A percentile compares a stretch with the other conserved stretches of the same genome.
These are phyloP conservation scores for Silybum marianum DNA, from an alignment of 129 eudicot genomes.

Conservation along the genomic window DNA sequence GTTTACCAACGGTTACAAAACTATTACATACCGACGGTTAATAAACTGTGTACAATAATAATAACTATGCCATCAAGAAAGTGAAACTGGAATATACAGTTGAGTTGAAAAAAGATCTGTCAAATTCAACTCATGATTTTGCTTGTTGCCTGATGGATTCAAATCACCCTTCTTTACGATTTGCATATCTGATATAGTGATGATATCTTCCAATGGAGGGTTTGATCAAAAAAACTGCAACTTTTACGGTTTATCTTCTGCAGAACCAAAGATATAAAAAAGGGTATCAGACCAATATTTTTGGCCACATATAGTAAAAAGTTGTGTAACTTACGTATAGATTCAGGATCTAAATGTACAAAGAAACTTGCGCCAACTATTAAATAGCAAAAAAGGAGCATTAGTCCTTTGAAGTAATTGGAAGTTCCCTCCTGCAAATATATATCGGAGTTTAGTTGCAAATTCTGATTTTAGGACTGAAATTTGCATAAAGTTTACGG, in stretches of 20 bases:
- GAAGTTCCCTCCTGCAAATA: constrained; percentile 51
- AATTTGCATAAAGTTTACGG: not conserved
- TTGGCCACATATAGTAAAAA: not conserved
- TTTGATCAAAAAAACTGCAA: not conserved
- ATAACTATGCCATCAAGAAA: constrained; percentile 15
- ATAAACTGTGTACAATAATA: not conserved
- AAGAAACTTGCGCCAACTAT: constrained; percentile 91
- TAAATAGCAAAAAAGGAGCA: constrained; percentile 81
- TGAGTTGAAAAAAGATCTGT: not conserved
- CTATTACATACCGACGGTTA: not conserved
- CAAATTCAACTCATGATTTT: not conserved
- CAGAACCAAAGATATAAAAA: constrained; percentile 6
- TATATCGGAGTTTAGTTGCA: not conserved
- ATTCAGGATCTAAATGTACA: constrained; percentile 71
- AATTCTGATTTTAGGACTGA: not conserved
- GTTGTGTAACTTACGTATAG: constrained; percentile 44
- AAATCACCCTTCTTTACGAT: not conserved
- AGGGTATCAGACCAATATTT: no score
- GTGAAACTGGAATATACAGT: constrained; percentile 6
- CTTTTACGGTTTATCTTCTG: constrained; percentile 28
- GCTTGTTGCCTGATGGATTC: not conserved
- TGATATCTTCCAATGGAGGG: not conserved
- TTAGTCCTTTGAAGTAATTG: constrained; percentile 77
- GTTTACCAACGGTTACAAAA: not conserved
- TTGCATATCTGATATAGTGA: not conserved